phyloP scores from a whole-genome alignment of 2,329 filamentous ascomycete species.

The Phaeosphaeriaceae sp. region DNA sequence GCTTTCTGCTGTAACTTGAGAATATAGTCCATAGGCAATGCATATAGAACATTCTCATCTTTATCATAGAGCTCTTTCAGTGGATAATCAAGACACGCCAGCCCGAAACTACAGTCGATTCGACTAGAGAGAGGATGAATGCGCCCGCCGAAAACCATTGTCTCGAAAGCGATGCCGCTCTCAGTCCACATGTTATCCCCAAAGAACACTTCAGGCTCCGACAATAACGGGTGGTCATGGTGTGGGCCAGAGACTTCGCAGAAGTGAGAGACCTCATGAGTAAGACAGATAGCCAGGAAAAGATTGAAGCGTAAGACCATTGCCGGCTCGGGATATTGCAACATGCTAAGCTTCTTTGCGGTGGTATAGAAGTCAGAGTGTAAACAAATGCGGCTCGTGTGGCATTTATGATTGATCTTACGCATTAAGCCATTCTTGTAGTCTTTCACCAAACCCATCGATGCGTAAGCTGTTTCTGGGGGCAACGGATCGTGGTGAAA shows the following conservation, averaged over 20 bases:
- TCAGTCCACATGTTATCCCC: slow-evolving; percentile 50
- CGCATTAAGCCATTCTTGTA: slow-evolving; percentile 47
- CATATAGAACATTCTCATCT: slow-evolving; percentile 47
- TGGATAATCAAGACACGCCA: slow-evolving; percentile 46
- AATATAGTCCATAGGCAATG: slow-evolving; percentile 50
- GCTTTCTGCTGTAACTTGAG: slow-evolving; percentile 46
- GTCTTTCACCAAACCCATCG: slow-evolving; percentile 47
- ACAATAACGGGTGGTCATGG: slow-evolving; percentile 43
- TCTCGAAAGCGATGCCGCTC: slow-evolving; percentile 48
- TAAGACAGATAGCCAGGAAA: slow-evolving; percentile 47
- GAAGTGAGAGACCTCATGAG: slow-evolving; percentile 50
- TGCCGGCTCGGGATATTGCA: slow-evolving; percentile 47
- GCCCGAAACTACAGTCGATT: slow-evolving; percentile 48
- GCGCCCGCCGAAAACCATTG: slow-evolving; percentile 48
- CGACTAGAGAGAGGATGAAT: slow-evolving; percentile 47
- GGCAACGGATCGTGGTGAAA: slow-evolving; percentile 47
- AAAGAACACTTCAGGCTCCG: slow-evolving; percentile 47
- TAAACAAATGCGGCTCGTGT: slow-evolving; percentile 46
- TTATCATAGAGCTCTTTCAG: slow-evolving; percentile 46
- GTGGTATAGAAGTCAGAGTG: slow-evolving; percentile 51
- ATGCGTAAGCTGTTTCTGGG: slow-evolving; percentile 45
- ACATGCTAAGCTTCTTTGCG: slow-evolving; percentile 45
- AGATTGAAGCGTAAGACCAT: slow-evolving; percentile 51
- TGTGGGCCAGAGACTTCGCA: slow-evolving; percentile 48
- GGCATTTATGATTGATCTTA: slow-evolving; percentile 44